Conservation (phyloP, 768 basidiomycete species). For the Collybiopsis confluens region DNA sequence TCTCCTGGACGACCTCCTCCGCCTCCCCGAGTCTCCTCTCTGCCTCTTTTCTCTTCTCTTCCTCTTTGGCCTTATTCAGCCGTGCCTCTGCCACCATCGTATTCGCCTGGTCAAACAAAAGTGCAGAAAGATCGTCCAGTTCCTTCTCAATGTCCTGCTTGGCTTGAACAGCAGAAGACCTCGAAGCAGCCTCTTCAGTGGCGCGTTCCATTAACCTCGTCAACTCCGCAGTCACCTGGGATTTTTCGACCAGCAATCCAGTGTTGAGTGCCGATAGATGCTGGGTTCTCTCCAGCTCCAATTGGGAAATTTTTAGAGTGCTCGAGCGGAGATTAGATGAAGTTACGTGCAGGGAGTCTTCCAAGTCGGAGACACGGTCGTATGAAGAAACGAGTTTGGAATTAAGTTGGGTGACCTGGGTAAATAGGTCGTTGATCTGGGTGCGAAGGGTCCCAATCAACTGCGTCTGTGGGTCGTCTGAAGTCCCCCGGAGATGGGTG, state of each 20-base stretch:
- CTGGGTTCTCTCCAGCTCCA: constrained; percentile 81
- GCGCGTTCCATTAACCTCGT: constrained; percentile 91
- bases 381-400: constrained; percentile 89
- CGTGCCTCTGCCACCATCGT: constrained; percentile 97
- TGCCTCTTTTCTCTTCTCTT: constrained; percentile 72
- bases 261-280: constrained; percentile 90
- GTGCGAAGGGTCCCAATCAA: constrained; percentile 76
- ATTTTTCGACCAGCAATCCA: constrained; percentile 87
- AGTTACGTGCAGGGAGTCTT: constrained; percentile 78
- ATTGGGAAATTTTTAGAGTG: constrained; percentile 64
- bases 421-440: constrained; percentile 83
- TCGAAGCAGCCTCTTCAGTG: constrained; percentile 89
- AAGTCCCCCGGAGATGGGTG: no score
- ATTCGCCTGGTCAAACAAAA: constrained; percentile 89
- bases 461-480: constrained; percentile 67
- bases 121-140: constrained; percentile 89
- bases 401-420: constrained; percentile 89
- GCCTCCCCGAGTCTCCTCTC: constrained; percentile 77
- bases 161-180: constrained; percentile 87
- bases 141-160: constrained; percentile 86
- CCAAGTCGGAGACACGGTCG: constrained; percentile 87
- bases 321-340: constrained; percentile 55
- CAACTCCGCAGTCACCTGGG: constrained; percentile 87
- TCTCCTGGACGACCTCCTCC: constrained; percentile 77
- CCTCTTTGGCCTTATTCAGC: constrained; percentile 55